These are phyloP conservation scores for Scytalidium sp. DNA, from an alignment of 2,329 filamentous ascomycete genomes.

Conservation along the genomic window DNA sequence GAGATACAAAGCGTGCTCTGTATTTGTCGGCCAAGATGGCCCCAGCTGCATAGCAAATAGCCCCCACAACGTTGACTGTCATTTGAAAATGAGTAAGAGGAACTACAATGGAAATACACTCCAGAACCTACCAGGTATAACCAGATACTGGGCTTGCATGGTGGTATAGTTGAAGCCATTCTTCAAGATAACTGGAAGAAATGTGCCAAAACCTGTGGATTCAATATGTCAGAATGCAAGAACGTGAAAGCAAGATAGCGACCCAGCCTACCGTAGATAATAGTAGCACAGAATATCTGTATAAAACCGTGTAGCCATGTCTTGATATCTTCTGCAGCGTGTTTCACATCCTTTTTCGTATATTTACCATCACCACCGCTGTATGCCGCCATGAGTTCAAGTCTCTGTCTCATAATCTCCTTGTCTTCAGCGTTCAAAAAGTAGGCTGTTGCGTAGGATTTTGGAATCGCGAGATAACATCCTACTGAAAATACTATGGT, in stretches of 20 bases:
- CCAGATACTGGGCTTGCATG: slow-evolving; percentile 35
- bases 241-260: not conserved
- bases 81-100: not conserved
- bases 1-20: slow-evolving; percentile 32
- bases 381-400: slow-evolving; percentile 40
- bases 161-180: slow-evolving; percentile 35
- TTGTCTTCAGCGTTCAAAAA: slow-evolving; percentile 45
- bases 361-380: slow-evolving; percentile 45
- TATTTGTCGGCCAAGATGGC: slow-evolving; percentile 35
- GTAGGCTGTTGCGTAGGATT: slow-evolving; percentile 40
- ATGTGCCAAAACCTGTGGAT: slow-evolving; percentile 33
- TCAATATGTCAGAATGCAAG: not conserved
- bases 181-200: slow-evolving; percentile 39
- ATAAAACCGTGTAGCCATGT: slow-evolving; percentile 21
- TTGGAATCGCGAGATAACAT: slow-evolving; percentile 43
- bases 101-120: not conserved
- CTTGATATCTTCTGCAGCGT: slow-evolving; percentile 46
- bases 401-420: slow-evolving; percentile 45
- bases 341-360: slow-evolving; percentile 43
- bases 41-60: slow-evolving; percentile 35
- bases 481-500: slow-evolving; percentile 38
- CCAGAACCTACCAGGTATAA: slow-evolving; percentile 26
- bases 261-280: slow-evolving; percentile 31
- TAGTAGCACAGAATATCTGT: slow-evolving; percentile 36
- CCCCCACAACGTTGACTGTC: slow-evolving; percentile 36